These are phyloP conservation scores for Pythium dissotocum DNA, from an alignment of 352 stramenopile species.

Conservation along the genomic window DNA sequence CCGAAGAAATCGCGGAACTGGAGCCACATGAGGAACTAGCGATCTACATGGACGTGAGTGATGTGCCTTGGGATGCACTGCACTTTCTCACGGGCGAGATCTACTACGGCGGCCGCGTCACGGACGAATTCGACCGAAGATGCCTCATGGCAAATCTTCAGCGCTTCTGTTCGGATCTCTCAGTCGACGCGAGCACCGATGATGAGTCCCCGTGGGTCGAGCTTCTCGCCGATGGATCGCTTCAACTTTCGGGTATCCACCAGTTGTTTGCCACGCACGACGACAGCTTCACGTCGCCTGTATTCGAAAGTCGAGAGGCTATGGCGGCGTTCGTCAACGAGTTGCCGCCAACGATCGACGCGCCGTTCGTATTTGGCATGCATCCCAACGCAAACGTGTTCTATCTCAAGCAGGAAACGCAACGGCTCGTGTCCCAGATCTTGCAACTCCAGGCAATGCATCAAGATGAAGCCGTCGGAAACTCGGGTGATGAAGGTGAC, in stretches of 20 bases:
- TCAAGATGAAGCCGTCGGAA: background rate
- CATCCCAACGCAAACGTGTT: slow-evolving; percentile 79
- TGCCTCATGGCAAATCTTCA: slow-evolving; percentile 68
- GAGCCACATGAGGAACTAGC: background rate
- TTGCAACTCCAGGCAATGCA: slow-evolving; percentile 40
- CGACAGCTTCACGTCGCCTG: slow-evolving; percentile 43
- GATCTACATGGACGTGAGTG: slow-evolving; percentile 8
- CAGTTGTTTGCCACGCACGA: slow-evolving; percentile 31
- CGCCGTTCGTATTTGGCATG: slow-evolving; percentile 79
- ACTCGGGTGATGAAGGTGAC: background rate
- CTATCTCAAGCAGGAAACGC: slow-evolving; percentile 57
- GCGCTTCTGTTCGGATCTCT: slow-evolving; percentile 51
- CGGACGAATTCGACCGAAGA: slow-evolving; percentile 78
- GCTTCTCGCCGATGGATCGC: background rate
- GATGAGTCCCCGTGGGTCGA: background rate
- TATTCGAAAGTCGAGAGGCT: slow-evolving; percentile 36
- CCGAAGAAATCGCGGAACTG: background rate
- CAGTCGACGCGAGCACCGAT: slow-evolving; percentile 15
- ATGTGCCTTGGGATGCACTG: slow-evolving; percentile 76
- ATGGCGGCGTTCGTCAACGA: slow-evolving; percentile 57
- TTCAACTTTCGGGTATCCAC: background rate
- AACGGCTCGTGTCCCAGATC: slow-evolving; percentile 41
- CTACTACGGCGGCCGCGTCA: slow-evolving; percentile 82
- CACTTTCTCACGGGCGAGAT: slow-evolving; percentile 81
- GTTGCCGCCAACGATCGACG: slow-evolving; percentile 44